Percentiles rank a stretch among this genome's conserved stretches.
Evolutionary conservation across 2,329 filamentous ascomycete genomes (phyloP).

Genomic region (Aspergillus versicolor): DNA sequence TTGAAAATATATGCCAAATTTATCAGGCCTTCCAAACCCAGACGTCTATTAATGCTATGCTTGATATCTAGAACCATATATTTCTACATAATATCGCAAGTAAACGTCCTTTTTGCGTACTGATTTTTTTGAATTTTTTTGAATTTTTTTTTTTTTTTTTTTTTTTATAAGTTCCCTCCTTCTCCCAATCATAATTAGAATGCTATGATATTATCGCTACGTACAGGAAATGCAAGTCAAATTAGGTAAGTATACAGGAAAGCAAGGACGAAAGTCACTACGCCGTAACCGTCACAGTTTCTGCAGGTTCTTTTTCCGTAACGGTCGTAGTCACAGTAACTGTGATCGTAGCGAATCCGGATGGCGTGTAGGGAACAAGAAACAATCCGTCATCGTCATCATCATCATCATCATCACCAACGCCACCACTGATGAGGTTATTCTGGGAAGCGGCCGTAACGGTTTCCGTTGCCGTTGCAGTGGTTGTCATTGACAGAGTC

Average conservation of each 20-base stretch:
- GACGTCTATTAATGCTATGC: too few species aligned
- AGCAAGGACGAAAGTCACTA: not conserved
- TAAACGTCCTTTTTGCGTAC: not conserved
- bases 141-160: too few species aligned
- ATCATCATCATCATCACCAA: not conserved
- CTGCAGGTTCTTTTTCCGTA: constrained; percentile 12
- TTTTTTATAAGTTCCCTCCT: too few species aligned
- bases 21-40: too few species aligned
- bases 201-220: not conserved
- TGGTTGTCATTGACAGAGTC: not conserved
- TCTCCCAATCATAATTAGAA: not conserved
- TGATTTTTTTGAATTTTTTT: too few species aligned
- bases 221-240: not conserved
- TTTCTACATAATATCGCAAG: not conserved
- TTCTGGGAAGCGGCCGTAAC: not conserved
- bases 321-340: constrained; percentile 16
- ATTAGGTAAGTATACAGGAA: not conserved
- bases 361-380: constrained; percentile 16
- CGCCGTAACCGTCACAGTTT: constrained; percentile 6
- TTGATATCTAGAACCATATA: not conserved
- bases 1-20: not conserved
- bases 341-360: constrained; percentile 15
- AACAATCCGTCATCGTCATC: not conserved
- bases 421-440: not conserved
- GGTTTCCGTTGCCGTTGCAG: not conserved